phyloP scores from a whole-genome alignment of 169 alveolate genomes.

The Plasmodium sp. region DNA sequence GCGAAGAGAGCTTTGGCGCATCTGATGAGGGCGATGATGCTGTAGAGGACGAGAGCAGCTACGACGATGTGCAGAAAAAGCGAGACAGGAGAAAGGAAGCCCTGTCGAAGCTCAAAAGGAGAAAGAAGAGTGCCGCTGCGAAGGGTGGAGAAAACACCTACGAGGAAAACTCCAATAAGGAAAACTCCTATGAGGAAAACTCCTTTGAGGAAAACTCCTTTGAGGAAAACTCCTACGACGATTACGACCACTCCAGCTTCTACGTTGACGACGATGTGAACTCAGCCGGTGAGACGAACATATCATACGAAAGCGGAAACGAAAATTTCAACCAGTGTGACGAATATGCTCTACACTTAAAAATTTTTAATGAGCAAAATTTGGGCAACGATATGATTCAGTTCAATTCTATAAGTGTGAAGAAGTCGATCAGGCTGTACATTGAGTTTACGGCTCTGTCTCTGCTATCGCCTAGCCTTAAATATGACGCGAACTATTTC shows the following conservation, averaged over 20 bases:
- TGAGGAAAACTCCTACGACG: background rate
- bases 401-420: conserved; percentile 42
- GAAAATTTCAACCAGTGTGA: conserved; percentile 1
- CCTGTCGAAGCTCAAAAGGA: background rate
- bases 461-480: conserved; percentile 45
- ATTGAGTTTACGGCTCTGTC: conserved; percentile 64
- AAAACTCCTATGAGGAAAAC: background rate
- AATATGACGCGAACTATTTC: conserved; percentile 35
- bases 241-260: background rate
- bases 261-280: background rate
- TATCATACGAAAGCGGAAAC: background rate
- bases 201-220: background rate
- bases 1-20: background rate
- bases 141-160: background rate
- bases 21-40: background rate
- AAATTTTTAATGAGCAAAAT: conserved; percentile 58
- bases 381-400: conserved; percentile 12
- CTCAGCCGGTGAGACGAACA: background rate
- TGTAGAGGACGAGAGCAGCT: background rate
- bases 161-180: background rate
- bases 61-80: background rate
- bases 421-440: conserved; percentile 46
- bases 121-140: background rate
- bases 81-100: background rate
- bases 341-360: conserved; percentile 51